phyloP scores from a whole-genome alignment of 345 rosid genomes.

The Turnera subulata region DNA sequence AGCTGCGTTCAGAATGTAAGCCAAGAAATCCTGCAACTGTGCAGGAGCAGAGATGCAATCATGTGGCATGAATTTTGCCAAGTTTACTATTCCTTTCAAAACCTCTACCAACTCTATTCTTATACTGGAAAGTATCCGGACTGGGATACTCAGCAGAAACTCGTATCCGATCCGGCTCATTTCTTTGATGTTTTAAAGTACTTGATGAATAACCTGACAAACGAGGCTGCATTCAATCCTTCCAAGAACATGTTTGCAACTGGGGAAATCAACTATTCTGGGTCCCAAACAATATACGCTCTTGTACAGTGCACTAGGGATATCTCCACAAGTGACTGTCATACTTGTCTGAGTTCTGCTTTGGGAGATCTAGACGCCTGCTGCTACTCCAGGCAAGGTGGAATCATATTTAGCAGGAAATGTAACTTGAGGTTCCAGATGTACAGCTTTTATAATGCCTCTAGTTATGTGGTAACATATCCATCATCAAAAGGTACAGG shows the following conservation, averaged over 20 bases:
- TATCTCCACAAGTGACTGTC: constrained; percentile 15
- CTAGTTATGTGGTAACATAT: constrained; percentile 14
- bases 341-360: constrained; percentile 18
- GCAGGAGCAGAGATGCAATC: constrained; percentile 17
- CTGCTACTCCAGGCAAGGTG: constrained; percentile 24
- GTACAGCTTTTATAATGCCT: constrained; percentile 25
- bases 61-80: constrained; percentile 39
- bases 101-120: constrained; percentile 7
- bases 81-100: constrained; percentile 28
- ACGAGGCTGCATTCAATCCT: constrained; percentile 14
- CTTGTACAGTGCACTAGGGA: constrained; percentile 41
- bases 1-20: constrained; percentile 26
- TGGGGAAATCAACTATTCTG: constrained; percentile 16
- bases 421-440: constrained; percentile 37
- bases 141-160: constrained; percentile 6
- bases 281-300: constrained; percentile 19
- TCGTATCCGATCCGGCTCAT: constrained; percentile 11
- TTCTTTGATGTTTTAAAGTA: constrained; percentile 7
- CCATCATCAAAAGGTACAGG: constrained; percentile 19
- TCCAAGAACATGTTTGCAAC: constrained; percentile 24
- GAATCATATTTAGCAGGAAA: constrained; percentile 26
- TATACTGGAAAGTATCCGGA: constrained; percentile 29
- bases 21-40: constrained; percentile 9
- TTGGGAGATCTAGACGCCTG: constrained; percentile 19
- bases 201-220: constrained; percentile 22